Conservation (phyloP, 805 yeast species). For the Suhomyces faveliae region DNA sequence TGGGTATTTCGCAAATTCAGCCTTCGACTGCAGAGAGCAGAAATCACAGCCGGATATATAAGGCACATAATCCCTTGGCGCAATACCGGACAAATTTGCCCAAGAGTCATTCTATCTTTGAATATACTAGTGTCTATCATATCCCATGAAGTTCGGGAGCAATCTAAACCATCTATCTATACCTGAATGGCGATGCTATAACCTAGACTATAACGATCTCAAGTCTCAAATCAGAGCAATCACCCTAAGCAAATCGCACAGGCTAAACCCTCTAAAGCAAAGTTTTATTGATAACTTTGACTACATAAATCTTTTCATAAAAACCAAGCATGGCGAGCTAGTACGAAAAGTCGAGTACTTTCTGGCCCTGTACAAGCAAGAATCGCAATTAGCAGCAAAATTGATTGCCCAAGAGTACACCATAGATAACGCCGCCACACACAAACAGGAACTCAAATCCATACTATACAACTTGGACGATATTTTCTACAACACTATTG, state of each 20-base stretch:
- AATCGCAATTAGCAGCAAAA: background rate
- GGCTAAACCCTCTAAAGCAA: slow-evolving; percentile 33
- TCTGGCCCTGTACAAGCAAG: slow-evolving; percentile 17
- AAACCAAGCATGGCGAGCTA: slow-evolving; percentile 68
- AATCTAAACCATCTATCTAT: slow-evolving; percentile 73
- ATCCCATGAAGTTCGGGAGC: slow-evolving; percentile 87
- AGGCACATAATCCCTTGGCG: background rate
- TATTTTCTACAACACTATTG: slow-evolving; percentile 36
- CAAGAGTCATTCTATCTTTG: background rate
- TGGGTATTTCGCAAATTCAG: background rate
- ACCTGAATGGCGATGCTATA: slow-evolving; percentile 84
- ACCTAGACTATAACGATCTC: slow-evolving; percentile 77
- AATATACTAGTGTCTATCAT: background rate
- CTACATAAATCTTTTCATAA: slow-evolving; percentile 58
- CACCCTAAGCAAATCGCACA: slow-evolving; percentile 32
- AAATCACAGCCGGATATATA: background rate
- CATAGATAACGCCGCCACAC: background rate
- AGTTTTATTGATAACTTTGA: slow-evolving; percentile 59
- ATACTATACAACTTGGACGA: slow-evolving; percentile 22
- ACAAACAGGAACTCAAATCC: slow-evolving; percentile 5
- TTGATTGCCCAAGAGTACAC: background rate
- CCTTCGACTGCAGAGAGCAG: background rate
- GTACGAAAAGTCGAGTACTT: slow-evolving; percentile 41
- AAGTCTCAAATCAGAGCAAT: slow-evolving; percentile 62
- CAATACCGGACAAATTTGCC: background rate